These are phyloP conservation scores for Lactarius psammicola DNA, from an alignment of 768 basidiomycete species.

Conservation along the genomic window DNA sequence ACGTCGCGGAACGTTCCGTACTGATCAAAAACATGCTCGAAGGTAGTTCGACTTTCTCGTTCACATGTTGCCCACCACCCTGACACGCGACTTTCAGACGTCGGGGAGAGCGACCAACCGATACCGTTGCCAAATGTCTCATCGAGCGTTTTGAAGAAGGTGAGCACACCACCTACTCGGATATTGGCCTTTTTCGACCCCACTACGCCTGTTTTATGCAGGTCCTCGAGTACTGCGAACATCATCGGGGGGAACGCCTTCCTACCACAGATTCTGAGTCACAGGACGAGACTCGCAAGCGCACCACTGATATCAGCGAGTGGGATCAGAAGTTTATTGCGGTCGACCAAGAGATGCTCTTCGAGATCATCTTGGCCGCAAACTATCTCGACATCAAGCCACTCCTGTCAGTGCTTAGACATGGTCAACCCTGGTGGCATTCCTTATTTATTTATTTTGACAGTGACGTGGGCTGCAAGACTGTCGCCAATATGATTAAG, in stretches of 20 bases:
- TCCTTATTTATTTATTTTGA: conserved; percentile 10
- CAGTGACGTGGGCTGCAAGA: conserved; percentile 97
- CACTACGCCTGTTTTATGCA: conserved; percentile 36
- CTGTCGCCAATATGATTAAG: conserved; percentile 99
- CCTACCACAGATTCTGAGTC: conserved; percentile 78
- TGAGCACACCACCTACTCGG: conserved; percentile 32
- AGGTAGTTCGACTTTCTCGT: conserved; percentile 46
- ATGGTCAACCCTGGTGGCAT: not conserved
- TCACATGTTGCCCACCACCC: conserved; percentile 18
- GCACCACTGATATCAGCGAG: conserved; percentile 97
- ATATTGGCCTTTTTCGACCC: conserved; percentile 14
- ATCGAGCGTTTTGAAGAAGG: conserved; percentile 91
- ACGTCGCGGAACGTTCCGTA: conserved; percentile 92
- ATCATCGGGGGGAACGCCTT: conserved; percentile 96
- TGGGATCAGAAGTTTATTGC: conserved; percentile 99
- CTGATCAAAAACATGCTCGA: conserved; percentile 99
- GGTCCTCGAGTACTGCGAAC: conserved; percentile 99
- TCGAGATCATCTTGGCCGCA: conserved; percentile 98
- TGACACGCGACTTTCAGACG: conserved; percentile 52
- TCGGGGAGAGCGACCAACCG: conserved; percentile 91
- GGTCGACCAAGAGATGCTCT: conserved; percentile 99
- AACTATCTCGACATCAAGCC: conserved; percentile 99
- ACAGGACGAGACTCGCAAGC: conserved; percentile 93
- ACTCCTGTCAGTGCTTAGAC: conserved; percentile 60
- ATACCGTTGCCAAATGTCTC: conserved; percentile 95